Percentiles rank a stretch among this genome's conserved stretches.
phyloP scores from a whole-genome alignment of 2,329 filamentous ascomycete species.

The Saccharata proteae region DNA sequence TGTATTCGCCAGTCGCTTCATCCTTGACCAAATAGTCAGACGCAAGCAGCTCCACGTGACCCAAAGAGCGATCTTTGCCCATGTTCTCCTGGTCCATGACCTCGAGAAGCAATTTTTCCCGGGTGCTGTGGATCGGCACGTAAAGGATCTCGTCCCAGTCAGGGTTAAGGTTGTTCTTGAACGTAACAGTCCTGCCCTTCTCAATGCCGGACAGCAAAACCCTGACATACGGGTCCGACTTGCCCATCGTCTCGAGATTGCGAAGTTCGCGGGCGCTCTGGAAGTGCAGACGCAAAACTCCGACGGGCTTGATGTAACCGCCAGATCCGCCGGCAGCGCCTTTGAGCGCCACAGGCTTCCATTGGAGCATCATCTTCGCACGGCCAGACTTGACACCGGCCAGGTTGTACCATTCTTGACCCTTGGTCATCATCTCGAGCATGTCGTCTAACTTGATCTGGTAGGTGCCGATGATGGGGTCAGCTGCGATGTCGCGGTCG shows the following conservation, averaged over 20 bases:
- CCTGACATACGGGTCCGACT: conserved; percentile 89
- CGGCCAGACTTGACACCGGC: conserved; percentile 69
- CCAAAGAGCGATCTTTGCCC: conserved; percentile 80
- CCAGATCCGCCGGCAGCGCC: conserved; percentile 66
- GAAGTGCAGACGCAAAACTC: conserved; percentile 91
- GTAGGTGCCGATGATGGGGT: conserved; percentile 80
- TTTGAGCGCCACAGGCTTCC: conserved; percentile 85
- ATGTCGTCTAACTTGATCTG: conserved; percentile 94
- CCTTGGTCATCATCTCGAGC: conserved; percentile 79
- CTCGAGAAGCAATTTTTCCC: conserved; percentile 77
- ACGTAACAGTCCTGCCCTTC: conserved; percentile 86
- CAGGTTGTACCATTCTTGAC: conserved; percentile 92
- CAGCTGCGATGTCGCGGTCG: conserved; percentile 70
- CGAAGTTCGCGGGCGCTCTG: conserved; percentile 69
- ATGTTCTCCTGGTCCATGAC: conserved; percentile 95
- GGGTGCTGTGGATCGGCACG: conserved; percentile 71
- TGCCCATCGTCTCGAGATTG: conserved; percentile 90
- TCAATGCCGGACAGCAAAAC: conserved; percentile 82
- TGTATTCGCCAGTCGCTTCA: conserved; percentile 69
- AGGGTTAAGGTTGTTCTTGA: conserved; percentile 89
- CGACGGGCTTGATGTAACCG: conserved; percentile 86
- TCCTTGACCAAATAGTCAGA: conserved; percentile 69
- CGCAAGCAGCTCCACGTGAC: conserved; percentile 63
- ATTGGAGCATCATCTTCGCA: conserved; percentile 81
- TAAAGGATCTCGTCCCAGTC: conserved; percentile 96